Base-by-base conservation (phyloP, 192 early-diverging fungal species). In the Rhizophagus sp. region DNA sequence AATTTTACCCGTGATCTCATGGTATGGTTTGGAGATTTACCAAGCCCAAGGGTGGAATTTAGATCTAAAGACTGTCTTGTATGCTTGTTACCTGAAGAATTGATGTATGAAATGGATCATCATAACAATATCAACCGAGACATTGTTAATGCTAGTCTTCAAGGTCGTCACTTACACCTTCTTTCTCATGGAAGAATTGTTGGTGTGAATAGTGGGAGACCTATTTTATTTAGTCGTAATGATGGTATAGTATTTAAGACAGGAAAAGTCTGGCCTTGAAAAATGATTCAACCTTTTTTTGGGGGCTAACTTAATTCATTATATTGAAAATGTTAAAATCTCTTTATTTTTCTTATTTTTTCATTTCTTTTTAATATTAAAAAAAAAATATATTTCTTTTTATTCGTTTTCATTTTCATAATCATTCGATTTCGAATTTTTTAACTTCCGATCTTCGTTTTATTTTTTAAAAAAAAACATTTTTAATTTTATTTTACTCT, bases 21-120 rank as follows among this genome's bases (percentile, higher is more conserved):
- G 4, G 91, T 95, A 27, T 88, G 89, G 87, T 95, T 95, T 81
- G 94, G 90, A 44, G 91, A 91, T 68, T 81, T 87, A 62, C 88
- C 89, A 73, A 85, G 87, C 7, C 81, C 86, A 3, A 79, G 83
- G 49, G 84, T 82, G 0, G 89, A 90, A 27, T 87, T 83, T 72
- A 81, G 86, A 27, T 87, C 84, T 12, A 79, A 86, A 12, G 89
- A 90, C 67, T 75, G 81, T 17, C 25, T 89, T 11, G 75, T 86
- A 3, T 86, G 84, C 24, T 80, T 81, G 34, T 78, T 90, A 30
- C 88, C 89, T 11, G 82, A 83, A 27, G 85, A 86, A 47, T 79
- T 86, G 22, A 75, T 83, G 4, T 62, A 83, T 50, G 79, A 77
- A 15, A 76, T 22, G 10, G 76, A 62, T 1, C 80, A 66, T 19